Conservation (phyloP, 257 asterid genomes). For the Gentiana straminea region DNA sequence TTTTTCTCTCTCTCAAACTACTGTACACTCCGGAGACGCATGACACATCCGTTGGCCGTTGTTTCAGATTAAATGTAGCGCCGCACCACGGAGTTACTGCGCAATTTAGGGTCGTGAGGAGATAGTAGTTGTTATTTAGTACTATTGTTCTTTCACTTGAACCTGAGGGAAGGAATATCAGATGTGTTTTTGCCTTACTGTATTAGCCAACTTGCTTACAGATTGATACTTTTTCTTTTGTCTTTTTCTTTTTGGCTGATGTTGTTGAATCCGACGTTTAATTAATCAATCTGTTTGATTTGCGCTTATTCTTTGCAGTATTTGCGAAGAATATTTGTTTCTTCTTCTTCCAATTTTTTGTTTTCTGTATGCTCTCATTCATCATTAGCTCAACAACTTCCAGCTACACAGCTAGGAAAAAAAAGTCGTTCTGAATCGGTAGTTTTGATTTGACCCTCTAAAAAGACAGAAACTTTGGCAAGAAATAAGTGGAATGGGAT, state of each 20-base stretch:
- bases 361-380: not conserved
- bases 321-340: conserved; percentile 6
- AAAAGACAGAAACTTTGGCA: conserved; percentile 21
- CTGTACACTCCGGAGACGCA: not conserved
- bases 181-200: conserved; percentile 2
- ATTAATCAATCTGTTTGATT: conserved; percentile 7
- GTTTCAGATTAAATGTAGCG: not conserved
- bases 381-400: conserved; percentile 9
- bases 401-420: conserved; percentile 27
- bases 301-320: conserved; percentile 7
- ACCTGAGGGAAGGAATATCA: conserved; percentile 4
- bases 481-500: conserved; percentile 51
- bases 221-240: not conserved
- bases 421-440: conserved; percentile 21
- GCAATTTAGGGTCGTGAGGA: not conserved
- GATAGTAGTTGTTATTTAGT: not conserved
- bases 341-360: conserved; percentile 5
- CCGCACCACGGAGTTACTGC: not conserved
- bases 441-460: conserved; percentile 40
- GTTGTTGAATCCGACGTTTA: not conserved
- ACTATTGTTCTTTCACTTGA: conserved; percentile 2
- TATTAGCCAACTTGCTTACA: no score
- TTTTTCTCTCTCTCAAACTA: conserved; percentile 19
- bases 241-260: not conserved
- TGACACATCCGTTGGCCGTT: not conserved